Evolutionary conservation across 1,284 basidiomycete species (phyloP).

Genomic region (Cystobasidium pallidum): DNA sequence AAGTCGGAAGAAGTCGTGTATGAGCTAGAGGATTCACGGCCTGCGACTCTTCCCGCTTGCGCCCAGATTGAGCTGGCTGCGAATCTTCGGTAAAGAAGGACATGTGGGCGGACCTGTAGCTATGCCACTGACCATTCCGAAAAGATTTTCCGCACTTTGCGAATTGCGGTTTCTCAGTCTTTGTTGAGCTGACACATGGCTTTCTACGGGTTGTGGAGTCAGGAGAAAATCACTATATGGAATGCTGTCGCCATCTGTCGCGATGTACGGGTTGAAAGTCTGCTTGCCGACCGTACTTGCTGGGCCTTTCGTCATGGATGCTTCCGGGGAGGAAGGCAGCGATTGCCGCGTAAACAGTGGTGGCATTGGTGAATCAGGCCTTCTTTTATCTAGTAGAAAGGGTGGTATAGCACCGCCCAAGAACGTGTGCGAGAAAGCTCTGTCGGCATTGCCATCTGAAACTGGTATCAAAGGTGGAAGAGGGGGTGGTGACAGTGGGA

Average conservation of each 20-base stretch:
- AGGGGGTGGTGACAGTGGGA: not conserved
- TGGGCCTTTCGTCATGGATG: not conserved
- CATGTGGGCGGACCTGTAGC: not conserved
- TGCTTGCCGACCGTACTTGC: not conserved
- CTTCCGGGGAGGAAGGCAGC: slow-evolving; percentile 5
- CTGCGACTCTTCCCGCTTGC: not conserved
- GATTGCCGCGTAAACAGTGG: not conserved
- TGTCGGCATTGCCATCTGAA: not conserved
- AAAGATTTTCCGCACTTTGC: slow-evolving; percentile 14
- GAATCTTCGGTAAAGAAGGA: not conserved
- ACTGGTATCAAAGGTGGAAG: not conserved
- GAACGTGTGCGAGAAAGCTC: not conserved
- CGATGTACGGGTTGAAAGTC: not conserved
- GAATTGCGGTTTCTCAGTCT: not conserved
- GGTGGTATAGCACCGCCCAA: not conserved
- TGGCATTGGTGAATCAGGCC: slow-evolving; percentile 25
- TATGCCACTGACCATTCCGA: not conserved
- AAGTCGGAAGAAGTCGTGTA: too few relatives aligned
- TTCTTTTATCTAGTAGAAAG: slow-evolving; percentile 13
- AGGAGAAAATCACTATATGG: not conserved
- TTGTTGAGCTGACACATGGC: not conserved
- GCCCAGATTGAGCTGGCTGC: slow-evolving; percentile 3
- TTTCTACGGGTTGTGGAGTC: not conserved
- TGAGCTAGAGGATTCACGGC: not conserved
- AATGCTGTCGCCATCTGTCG: not conserved